Evolutionary conservation across 305 asterid genomes (phyloP).

Genomic region (Fraxinus velutina): DNA sequence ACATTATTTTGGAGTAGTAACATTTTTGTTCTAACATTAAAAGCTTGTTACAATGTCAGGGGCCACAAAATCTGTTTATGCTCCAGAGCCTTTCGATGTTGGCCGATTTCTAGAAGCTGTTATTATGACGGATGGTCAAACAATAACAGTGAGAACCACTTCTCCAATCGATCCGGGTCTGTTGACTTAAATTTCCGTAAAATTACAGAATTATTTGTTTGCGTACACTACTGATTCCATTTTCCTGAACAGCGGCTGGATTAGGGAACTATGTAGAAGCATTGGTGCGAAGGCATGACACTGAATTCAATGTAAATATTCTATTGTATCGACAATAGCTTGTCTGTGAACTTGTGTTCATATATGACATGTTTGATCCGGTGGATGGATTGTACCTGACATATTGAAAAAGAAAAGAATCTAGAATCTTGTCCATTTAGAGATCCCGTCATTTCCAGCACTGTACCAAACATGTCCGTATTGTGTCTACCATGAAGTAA

Average conservation of each 20-base stretch:
- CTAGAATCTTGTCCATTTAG: neutral
- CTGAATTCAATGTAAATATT: constrained; percentile 69
- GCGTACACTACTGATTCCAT: constrained; percentile 15
- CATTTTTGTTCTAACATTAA: constrained; percentile 3
- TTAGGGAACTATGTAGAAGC: constrained; percentile 97
- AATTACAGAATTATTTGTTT: neutral
- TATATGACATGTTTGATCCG: neutral
- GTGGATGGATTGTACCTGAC: neutral
- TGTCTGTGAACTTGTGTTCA: constrained; percentile 8
- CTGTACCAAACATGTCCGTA: neutral
- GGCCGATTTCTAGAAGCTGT: constrained; percentile 76
- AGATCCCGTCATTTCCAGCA: neutral
- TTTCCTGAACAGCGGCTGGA: constrained; percentile 73
- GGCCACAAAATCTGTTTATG: constrained; percentile 84
- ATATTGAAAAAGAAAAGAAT: neutral
- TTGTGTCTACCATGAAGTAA: neutral
- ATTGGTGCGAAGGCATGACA: constrained; percentile 86
- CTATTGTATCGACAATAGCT: neutral
- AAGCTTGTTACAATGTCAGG: constrained; percentile 39
- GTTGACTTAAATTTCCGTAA: constrained; percentile 9
- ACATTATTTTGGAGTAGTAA: neutral
- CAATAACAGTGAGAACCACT: constrained; percentile 49
- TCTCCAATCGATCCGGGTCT: constrained; percentile 87
- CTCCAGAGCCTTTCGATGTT: constrained; percentile 93
- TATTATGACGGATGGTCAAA: constrained; percentile 43